Evolutionary conservation across 202 grass and related monocot genomes (phyloP).

Genomic region (Saccharum hybrid): DNA sequence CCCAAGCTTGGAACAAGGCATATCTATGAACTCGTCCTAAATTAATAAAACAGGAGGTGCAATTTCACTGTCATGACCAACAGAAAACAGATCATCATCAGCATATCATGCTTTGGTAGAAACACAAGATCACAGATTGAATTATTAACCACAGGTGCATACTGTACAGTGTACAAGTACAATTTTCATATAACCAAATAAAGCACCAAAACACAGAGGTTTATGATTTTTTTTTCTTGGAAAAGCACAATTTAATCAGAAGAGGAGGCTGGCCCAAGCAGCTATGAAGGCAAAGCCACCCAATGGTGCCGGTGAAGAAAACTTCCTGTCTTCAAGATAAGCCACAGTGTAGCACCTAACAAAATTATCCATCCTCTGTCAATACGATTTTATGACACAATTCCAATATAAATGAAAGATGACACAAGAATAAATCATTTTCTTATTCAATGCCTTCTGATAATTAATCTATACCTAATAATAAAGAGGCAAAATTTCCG

Average conservation of each 20-base stretch:
- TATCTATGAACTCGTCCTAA: neutral
- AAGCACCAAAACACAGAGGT: conserved; percentile 12
- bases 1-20: neutral
- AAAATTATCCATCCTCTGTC: conserved; percentile 10
- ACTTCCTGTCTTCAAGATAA: conserved; percentile 88
- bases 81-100: neutral
- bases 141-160: conserved; percentile 36
- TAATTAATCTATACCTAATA: neutral
- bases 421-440: neutral
- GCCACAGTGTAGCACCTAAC: conserved; percentile 82
- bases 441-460: neutral
- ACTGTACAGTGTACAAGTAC: conserved; percentile 27
- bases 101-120: conserved; percentile 9
- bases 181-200: conserved; percentile 17
- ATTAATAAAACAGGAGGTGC: neutral
- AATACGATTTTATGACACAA: conserved; percentile 5
- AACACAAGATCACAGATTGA: neutral
- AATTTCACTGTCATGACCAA: conserved; percentile 10
- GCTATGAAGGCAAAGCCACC: conserved; percentile 87
- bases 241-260: conserved; percentile 53
- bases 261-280: conserved; percentile 84
- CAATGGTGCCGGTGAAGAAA: conserved; percentile 68
- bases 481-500: no score
- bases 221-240: conserved; percentile 10
- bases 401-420: conserved; percentile 4